Conservation (phyloP, 2,329 filamentous ascomycete genomes). For the Fusarium sp. region DNA sequence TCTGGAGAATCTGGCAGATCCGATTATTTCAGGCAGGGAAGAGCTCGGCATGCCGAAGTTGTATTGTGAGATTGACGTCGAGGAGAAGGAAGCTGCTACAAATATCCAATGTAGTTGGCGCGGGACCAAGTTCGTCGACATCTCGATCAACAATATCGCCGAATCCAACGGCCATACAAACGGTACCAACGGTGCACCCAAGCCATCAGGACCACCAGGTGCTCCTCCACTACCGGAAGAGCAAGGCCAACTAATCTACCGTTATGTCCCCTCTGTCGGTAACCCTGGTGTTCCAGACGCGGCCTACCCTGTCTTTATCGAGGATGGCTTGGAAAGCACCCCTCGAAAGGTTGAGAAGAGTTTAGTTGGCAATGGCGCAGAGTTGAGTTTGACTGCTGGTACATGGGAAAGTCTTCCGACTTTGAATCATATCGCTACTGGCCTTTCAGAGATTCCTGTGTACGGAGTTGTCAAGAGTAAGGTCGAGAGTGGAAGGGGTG, state of each 20-base stretch:
- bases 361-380: neutral
- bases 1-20: slow-evolving; percentile 68
- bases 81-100: neutral
- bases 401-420: slow-evolving; percentile 31
- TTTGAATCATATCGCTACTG: slow-evolving; percentile 29
- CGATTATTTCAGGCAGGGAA: slow-evolving; percentile 68
- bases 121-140: slow-evolving; percentile 18
- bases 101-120: slow-evolving; percentile 27
- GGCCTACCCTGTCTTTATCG: slow-evolving; percentile 8
- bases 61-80: slow-evolving; percentile 61
- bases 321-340: neutral
- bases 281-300: slow-evolving; percentile 8
- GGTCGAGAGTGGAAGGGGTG: slow-evolving; percentile 16
- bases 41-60: slow-evolving; percentile 72
- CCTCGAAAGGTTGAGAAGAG: slow-evolving; percentile 16
- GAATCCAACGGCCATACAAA: neutral
- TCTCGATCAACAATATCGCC: slow-evolving; percentile 3
- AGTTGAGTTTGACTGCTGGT: slow-evolving; percentile 1
- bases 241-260: slow-evolving; percentile 4
- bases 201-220: neutral
- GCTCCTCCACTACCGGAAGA: slow-evolving; percentile 28
- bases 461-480: slow-evolving; percentile 30
- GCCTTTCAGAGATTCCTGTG: slow-evolving; percentile 30
- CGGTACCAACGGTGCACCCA: neutral
- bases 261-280: slow-evolving; percentile 18